These are phyloP conservation scores for Areca catechu DNA, from an alignment of 176 grass and related monocot genomes.

Conservation along the genomic window DNA sequence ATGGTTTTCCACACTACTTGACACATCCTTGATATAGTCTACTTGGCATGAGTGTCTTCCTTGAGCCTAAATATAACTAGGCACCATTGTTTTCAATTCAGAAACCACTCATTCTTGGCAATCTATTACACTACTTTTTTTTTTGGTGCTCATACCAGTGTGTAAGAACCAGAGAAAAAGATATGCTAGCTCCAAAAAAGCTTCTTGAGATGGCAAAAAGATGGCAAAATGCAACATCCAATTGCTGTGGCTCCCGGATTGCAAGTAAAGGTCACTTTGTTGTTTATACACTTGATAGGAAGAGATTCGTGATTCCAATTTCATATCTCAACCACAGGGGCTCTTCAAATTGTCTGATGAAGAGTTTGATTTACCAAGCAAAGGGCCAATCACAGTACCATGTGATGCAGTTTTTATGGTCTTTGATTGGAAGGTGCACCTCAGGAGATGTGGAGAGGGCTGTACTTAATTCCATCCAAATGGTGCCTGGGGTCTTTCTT, in stretches of 20 bases:
- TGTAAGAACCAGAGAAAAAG: neutral
- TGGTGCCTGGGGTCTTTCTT: too few relatives aligned
- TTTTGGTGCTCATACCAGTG: too few relatives aligned
- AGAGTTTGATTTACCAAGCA: slow-evolving; percentile 32
- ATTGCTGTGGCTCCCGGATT: neutral
- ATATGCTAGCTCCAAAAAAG: neutral
- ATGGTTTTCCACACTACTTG: too few relatives aligned
- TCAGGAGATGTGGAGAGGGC: slow-evolving; percentile 24
- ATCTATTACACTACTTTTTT: too few relatives aligned
- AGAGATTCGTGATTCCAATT: slow-evolving; percentile 36
- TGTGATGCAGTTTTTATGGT: slow-evolving; percentile 27
- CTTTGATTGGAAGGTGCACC: slow-evolving; percentile 15
- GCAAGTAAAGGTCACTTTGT: slow-evolving; percentile 38
- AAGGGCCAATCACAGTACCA: slow-evolving; percentile 35
- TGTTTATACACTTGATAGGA: slow-evolving; percentile 28
- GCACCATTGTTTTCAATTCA: too few relatives aligned
- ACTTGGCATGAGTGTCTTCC: too few relatives aligned
- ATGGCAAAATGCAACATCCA: too few relatives aligned
- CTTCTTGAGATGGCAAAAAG: neutral
- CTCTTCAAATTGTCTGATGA: slow-evolving; percentile 37
- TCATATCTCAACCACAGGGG: slow-evolving; percentile 26
- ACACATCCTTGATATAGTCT: too few relatives aligned
- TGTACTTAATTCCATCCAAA: slow-evolving; percentile 15
- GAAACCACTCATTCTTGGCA: too few relatives aligned
- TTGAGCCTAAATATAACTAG: too few relatives aligned